phyloP scores from a whole-genome alignment of 768 basidiomycete genomes.

The Terana coerulea region DNA sequence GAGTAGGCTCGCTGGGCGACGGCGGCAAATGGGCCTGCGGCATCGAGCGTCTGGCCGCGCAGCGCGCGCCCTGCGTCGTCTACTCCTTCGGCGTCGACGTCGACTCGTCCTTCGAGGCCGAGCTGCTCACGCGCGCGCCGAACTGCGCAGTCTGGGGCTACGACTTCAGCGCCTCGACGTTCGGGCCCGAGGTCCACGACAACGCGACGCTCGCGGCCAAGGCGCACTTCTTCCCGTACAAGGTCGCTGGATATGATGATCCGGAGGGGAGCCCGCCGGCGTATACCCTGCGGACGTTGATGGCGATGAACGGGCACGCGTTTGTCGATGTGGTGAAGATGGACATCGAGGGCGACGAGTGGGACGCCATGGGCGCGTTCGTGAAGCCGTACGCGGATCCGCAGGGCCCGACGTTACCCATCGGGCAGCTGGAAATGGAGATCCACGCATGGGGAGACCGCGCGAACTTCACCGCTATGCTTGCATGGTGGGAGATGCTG shows the following conservation, averaged over 20 bases:
- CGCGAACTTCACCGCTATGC: conserved; percentile 42
- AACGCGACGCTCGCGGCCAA: conserved; percentile 26
- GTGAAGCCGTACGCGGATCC: conserved; percentile 41
- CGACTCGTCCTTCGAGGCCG: conserved; percentile 49
- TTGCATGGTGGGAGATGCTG: conserved; percentile 63
- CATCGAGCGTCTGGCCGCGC: conserved; percentile 34
- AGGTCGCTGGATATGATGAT: conserved; percentile 34
- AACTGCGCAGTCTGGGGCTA: conserved; percentile 38
- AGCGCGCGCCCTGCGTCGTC: conserved; percentile 6
- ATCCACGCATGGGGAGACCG: conserved; percentile 40
- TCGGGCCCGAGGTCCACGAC: conserved; percentile 41
- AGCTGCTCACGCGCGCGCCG: conserved; percentile 36
- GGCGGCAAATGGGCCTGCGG: conserved; percentile 56
- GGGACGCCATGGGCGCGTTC: conserved; percentile 46
- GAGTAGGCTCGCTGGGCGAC: conserved; percentile 45
- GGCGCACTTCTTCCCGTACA: conserved; percentile 41
- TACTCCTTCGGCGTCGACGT: conserved; percentile 35
- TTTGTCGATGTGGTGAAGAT: conserved; percentile 71
- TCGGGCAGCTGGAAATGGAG: conserved; percentile 69
- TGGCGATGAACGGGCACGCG: conserved; percentile 60
- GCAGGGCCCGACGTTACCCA: conserved; percentile 45
- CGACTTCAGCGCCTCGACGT: conserved; percentile 37
- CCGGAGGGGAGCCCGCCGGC: conserved; percentile 38
- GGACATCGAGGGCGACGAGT: conserved; percentile 67
- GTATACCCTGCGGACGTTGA: conserved; percentile 58